Evolutionary conservation across 2,329 filamentous ascomycete species (phyloP).

Genomic region (Diaporthe caulivora): DNA sequence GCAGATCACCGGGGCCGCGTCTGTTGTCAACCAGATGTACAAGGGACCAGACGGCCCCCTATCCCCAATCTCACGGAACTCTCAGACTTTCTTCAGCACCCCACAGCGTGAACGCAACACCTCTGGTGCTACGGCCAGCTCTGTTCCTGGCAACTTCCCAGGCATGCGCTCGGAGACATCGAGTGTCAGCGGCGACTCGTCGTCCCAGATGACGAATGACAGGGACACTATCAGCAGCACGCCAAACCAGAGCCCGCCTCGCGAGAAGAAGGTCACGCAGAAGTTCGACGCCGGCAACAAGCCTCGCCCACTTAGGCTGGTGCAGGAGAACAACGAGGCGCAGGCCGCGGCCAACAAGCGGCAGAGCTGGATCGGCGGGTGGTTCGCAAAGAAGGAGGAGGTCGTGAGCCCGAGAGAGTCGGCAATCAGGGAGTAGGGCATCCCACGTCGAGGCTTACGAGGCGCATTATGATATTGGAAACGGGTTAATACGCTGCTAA

Average conservation of each 20-base stretch:
- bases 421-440: constrained; percentile 36
- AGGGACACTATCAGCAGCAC: constrained; percentile 62
- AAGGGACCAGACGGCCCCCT: constrained; percentile 76
- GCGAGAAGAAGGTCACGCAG: constrained; percentile 67
- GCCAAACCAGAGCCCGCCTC: constrained; percentile 64
- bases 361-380: constrained; percentile 71
- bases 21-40: constrained; percentile 91
- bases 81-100: constrained; percentile 74
- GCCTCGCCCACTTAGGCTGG: constrained; percentile 85
- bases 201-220: constrained; percentile 55
- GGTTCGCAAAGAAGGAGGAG: constrained; percentile 39
- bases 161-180: constrained; percentile 76
- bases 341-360: constrained; percentile 65
- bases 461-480: constrained; percentile 32
- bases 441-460: constrained; percentile 2
- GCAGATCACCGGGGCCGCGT: constrained; percentile 73
- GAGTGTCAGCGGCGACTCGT: constrained; percentile 76
- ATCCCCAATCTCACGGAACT: constrained; percentile 71
- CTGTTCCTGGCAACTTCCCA: constrained; percentile 73
- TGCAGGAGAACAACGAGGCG: constrained; percentile 78
- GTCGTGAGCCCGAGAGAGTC: constrained; percentile 33
- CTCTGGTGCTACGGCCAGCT: constrained; percentile 59
- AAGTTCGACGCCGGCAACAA: constrained; percentile 75
- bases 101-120: constrained; percentile 48
- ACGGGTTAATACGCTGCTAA: constrained; percentile 37